Evolutionary conservation across 2,329 filamentous ascomycete species (phyloP), one percentile per base, ranked within the genome.

Genomic region (Cladosporium sp.): DNA sequence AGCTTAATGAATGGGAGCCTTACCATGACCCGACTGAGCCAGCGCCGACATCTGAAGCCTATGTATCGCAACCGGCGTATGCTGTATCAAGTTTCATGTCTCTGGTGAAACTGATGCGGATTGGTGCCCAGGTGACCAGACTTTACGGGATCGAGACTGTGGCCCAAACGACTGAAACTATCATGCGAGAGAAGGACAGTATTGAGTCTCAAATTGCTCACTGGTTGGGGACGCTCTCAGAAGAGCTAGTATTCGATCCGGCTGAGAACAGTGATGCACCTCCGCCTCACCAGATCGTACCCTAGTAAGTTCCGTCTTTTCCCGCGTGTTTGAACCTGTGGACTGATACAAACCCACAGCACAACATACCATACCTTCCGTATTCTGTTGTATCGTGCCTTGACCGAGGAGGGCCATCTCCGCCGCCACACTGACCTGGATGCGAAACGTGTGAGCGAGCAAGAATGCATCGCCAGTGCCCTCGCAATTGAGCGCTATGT

Each of bases 391-490:
- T 18, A 43, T 11, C 54, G 54, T 30, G 30, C n/a, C 11, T 58
- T 58, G n/a, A 34, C 23, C 11, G 54, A 58, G 23, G 54, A 43
- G 13, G 54, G 54, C 16, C 36, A 58, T 58, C 54, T 58, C 10
- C 54, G 36, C n/a, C 30, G 36, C 36, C 36, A 34, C 30, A 36
- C 54, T 25, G 23, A 36, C n/a, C 11, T 25, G 23, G n/a, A 58
- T 34, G 54, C 54, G 8, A 43, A 43, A 32, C 54, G n/a, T 23
- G 11, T 26, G 18, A 58, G 36, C 23, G 54, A 58, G n/a, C 54
- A 58, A 11, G 36, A 43, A 21, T 58, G 54, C 16, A 58, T 43
- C 28, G 30, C 30, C 54, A 58, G 54, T 13, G 54, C 54, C n/a
- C 54, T 58, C 14, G 54, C 54, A 2, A 58, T 58, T n/a, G 18